Base-by-base conservation (phyloP, 495 filamentous ascomycete species). In the Penicillium taxi region DNA sequence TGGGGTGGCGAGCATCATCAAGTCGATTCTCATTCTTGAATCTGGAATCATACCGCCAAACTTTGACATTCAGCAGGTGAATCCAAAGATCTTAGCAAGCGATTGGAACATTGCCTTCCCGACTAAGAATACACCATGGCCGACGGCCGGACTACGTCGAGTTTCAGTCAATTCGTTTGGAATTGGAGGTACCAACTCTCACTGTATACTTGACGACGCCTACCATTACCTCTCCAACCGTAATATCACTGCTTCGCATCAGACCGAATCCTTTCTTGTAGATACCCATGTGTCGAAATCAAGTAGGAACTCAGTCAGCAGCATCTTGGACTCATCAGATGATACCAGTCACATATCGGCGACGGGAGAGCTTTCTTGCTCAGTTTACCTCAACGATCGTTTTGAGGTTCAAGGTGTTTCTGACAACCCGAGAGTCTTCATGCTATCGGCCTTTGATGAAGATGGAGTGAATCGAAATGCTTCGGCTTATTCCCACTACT, bases 141-240 rank as follows among this genome's bases (percentile, higher is more conserved):
- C 48, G 14, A 40, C 44, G 1, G 1, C 29, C 1, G 48, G 48
- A 2, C 62, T 72, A 0, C 70, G 70, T 11, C 63, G 78, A 23
- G 70, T 64, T 0, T 78, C 72, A 23, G 47, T 66, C n/a, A 66
- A 66, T 17, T 75, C 68, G n/a, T 29, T 29, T 29, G 26, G 26
- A 2, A 13, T n/a, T 5, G 26, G 26, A 6, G 26, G 26, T 2
- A n/a, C 26, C 5, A 28, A 28, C 26, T 9, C 26, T 5, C 26
- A 28, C 26, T 5, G 5, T 6, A 13, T 28, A 5, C 11, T 28
- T 4, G 26, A 28, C 11, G 26, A 28, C 11, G 26, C 26, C 5
- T 28, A 28, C 26, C 26, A 28, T 13, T 28, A 28, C 11, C 11
- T 28, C 9, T n/a, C 5, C 5, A 6, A 5, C 4, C 26, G 26